Evolutionary conservation across 257 asterid genomes (phyloP).

Genomic region (Solanum rostratum): DNA sequence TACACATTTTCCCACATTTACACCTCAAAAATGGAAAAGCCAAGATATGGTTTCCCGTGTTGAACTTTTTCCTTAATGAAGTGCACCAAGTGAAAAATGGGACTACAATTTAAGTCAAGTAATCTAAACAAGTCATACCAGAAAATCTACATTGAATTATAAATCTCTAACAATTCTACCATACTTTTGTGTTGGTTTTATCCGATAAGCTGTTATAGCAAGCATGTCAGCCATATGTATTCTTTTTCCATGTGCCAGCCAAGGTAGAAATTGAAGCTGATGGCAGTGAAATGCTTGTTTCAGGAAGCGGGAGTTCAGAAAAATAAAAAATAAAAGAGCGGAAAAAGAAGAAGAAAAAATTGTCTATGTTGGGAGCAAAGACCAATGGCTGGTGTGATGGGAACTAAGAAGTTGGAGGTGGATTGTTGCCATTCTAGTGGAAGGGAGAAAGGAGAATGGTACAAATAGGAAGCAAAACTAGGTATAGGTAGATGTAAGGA

Average conservation of each 20-base stretch:
- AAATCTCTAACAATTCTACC: not conserved
- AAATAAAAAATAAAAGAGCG: not conserved
- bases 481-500: not conserved
- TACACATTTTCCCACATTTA: not conserved
- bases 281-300: not conserved
- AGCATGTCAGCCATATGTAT: not conserved
- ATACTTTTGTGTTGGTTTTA: not conserved
- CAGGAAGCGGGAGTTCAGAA: not conserved
- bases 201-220: not conserved
- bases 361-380: not conserved
- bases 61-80: not conserved
- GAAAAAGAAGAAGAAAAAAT: not conserved
- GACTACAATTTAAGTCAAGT: not conserved
- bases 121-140: not conserved
- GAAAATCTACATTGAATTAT: not conserved
- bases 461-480: not conserved
- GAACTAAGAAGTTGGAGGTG: not conserved
- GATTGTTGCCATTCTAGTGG: not conserved
- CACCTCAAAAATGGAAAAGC: not conserved
- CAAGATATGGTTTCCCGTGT: not conserved
- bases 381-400: not conserved
- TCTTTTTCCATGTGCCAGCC: not conserved
- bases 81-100: not conserved
- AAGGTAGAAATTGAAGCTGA: not conserved
- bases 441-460: not conserved